Evolutionary conservation across 306 rosid species (phyloP).

Genomic region (Inga leiocalycina): DNA sequence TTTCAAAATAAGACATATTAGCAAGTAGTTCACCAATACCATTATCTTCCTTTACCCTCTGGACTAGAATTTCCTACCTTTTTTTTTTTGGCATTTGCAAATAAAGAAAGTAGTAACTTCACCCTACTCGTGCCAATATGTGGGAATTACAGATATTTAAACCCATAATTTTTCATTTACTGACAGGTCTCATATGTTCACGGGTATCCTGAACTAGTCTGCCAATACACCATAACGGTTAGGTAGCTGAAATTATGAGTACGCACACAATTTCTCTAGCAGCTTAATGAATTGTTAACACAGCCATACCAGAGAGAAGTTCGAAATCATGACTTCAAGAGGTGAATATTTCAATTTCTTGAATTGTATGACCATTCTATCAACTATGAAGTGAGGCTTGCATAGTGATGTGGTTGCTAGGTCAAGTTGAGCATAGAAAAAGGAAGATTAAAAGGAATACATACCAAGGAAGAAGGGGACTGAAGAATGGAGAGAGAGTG

Average conservation of each 20-base stretch:
- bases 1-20: neutral
- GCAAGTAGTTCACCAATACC: neutral
- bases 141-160: neutral
- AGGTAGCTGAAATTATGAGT: neutral
- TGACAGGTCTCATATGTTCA: neutral
- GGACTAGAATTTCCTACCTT: neutral
- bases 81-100: neutral
- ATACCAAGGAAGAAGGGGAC: constrained; percentile 87
- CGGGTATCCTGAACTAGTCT: neutral
- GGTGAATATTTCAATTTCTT: neutral
- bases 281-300: neutral
- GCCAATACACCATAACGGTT: neutral
- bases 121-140: neutral
- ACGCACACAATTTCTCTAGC: neutral
- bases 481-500: constrained; percentile 80
- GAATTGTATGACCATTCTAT: neutral
- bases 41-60: neutral
- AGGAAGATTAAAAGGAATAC: neutral
- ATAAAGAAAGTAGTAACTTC: neutral
- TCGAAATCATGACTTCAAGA: neutral
- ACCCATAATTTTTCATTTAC: neutral
- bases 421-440: neutral
- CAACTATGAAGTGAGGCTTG: neutral
- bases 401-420: neutral
- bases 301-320: neutral